These are phyloP conservation scores for Pseudogymnoascus sp. DNA, from an alignment of 2,329 filamentous ascomycete genomes.

Conservation along the genomic window DNA sequence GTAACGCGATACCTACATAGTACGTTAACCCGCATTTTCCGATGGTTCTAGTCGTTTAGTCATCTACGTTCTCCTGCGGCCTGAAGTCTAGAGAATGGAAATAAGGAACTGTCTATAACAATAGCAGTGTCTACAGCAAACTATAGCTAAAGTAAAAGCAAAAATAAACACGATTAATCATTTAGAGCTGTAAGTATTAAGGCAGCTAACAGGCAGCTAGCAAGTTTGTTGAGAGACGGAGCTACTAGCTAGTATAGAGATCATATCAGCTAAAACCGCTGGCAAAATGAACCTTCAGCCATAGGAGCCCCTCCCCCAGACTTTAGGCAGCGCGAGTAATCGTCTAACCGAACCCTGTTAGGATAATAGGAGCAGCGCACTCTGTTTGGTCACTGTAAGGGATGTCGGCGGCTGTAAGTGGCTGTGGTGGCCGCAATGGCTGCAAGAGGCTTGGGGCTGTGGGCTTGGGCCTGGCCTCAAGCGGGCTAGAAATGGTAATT, in stretches of 20 bases:
- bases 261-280: not conserved
- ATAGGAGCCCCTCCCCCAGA: not conserved
- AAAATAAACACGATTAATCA: too few relatives aligned
- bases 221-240: not conserved
- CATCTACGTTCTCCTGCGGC: not conserved
- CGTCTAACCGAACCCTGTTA: not conserved
- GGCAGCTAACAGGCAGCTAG: not conserved
- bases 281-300: not conserved
- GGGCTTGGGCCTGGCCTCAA: not conserved
- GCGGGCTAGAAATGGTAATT: not conserved
- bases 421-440: not conserved
- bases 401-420: not conserved
- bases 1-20: not conserved
- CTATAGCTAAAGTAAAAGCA: not conserved
- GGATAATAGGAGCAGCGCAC: not conserved
- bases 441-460: constrained; percentile 4
- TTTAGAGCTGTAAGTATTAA: too few relatives aligned
- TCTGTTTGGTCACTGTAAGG: not conserved
- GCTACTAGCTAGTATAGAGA: too few relatives aligned
- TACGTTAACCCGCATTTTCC: constrained; percentile 4
- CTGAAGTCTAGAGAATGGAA: not conserved
- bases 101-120: not conserved
- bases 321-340: not conserved
- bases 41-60: not conserved
- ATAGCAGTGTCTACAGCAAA: not conserved